Conservation (phyloP, 1,139 yeast genomes). For the Diutina mesorugosa region DNA sequence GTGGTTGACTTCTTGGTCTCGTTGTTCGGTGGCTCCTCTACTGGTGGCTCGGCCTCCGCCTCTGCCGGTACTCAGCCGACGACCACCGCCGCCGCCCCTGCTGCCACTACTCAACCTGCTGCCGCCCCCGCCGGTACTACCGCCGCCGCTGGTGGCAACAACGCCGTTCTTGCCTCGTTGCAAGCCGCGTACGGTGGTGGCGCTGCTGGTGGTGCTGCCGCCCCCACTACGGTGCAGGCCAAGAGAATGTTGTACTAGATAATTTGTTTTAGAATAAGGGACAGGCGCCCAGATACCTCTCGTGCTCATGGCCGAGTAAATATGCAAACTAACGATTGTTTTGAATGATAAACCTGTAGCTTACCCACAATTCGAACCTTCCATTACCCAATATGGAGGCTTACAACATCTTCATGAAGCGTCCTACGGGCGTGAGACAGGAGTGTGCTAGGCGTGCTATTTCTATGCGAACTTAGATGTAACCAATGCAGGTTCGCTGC, state of each 20-base stretch:
- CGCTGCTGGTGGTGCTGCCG: neutral
- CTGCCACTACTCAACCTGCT: neutral
- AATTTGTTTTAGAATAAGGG: neutral
- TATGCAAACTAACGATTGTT: neutral
- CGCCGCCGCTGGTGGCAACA: neutral
- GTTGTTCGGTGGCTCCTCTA: neutral
- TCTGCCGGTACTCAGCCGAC: neutral
- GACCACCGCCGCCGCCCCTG: neutral
- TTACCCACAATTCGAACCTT: no score
- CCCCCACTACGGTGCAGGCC: neutral
- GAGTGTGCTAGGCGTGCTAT: no score
- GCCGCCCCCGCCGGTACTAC: neutral
- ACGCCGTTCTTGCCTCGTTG: neutral
- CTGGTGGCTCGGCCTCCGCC: neutral
- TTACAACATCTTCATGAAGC: no score
- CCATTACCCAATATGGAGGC: no score
- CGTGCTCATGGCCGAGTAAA: neutral
- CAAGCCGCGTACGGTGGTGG: neutral
- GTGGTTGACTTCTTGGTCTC: neutral
- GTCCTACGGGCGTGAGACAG: no score
- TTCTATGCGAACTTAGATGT: no score
- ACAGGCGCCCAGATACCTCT: neutral
- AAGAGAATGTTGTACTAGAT: conserved; percentile 2
- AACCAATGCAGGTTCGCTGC: no score
- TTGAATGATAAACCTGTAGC: no score